Evolutionary conservation across 139 green algal species (phyloP), one percentile per base, ranked within the genome.

Genomic region (Micromonas commoda): DNA sequence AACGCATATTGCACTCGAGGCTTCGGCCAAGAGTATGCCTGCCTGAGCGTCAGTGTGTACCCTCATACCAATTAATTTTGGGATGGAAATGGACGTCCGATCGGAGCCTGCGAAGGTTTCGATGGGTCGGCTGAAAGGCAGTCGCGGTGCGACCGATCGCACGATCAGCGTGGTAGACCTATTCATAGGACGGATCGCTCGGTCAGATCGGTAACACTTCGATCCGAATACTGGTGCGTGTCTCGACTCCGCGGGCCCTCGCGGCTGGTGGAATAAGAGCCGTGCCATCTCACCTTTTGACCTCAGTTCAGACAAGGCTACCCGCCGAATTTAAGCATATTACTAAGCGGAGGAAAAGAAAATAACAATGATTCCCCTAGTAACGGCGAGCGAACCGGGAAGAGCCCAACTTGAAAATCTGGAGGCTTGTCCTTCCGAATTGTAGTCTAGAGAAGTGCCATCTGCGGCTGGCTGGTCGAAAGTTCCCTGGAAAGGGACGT

Each of bases 341-440:
- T 89, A 93, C 86, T 96, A 92, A 91, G 89, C 91, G 86, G 91
- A 93, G 91, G 91, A 96, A 93, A 93, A 96, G 87, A 94, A 94
- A 93, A 85, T 93, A 96, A 96, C 88, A 70, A 93, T 84, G 90
- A 94, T 96, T 91, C 88, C 88, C 89, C 81, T 93, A 94, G 89
- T 94, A 95, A 88, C 89, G 89, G 88, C 88, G 89, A 95, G 91
- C 82, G 91, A 93, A 95, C 84, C 86, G 87, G 88, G 87, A 89
- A 86, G 64, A 93, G 88, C 87, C 88, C 88, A 93, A 91, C 85
- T 91, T 91, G 85, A 91, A 92, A 95, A 92, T 93, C 90, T 91
- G 82, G 84, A 79, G 39, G 76, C 81, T 84, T 85, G 68, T 77
- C 79, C 77, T 79, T 83, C 80, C 87, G 90, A 95, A 91, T 93